phyloP scores from a whole-genome alignment of 1,139 yeast species.

The Komagataea norvegica region DNA sequence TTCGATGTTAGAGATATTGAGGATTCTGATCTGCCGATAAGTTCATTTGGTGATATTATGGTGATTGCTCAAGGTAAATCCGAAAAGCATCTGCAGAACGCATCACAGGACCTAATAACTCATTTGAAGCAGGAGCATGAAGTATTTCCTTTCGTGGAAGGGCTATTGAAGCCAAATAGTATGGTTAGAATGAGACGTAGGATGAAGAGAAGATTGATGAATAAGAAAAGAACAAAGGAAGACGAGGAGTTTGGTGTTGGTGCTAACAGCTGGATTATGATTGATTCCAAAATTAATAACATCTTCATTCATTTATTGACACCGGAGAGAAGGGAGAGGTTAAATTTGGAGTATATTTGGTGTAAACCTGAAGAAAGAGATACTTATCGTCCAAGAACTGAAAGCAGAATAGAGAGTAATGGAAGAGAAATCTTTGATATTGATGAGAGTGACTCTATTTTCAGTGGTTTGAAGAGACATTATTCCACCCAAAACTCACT shows the following conservation, averaged over 20 bases:
- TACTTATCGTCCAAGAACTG: constrained; percentile 25
- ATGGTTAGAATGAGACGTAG: constrained; percentile 59
- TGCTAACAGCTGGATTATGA: constrained; percentile 74
- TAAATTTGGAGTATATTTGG: constrained; percentile 71
- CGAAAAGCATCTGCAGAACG: constrained; percentile 68
- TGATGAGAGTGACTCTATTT: constrained; percentile 40
- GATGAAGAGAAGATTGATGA: constrained; percentile 52
- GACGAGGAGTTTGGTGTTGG: constrained; percentile 50
- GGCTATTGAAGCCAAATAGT: constrained; percentile 58
- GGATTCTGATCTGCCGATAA: constrained; percentile 38
- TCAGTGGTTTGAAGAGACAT: constrained; percentile 40
- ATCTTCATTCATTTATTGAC: constrained; percentile 72
- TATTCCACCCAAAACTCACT: constrained; percentile 30
- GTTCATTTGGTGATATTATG: constrained; percentile 43
- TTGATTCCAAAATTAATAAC: constrained; percentile 60
- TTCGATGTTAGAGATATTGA: constrained; percentile 50
- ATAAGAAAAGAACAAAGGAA: constrained; percentile 47
- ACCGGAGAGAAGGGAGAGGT: constrained; percentile 55
- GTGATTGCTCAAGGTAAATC: constrained; percentile 77
- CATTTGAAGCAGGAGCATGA: constrained; percentile 41
- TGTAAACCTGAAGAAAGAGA: constrained; percentile 37
- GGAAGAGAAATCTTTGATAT: constrained; percentile 8
- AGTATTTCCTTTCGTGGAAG: constrained; percentile 58
- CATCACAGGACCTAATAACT: constrained; percentile 53
- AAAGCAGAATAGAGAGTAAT: constrained; percentile 2